Base-by-base conservation (phyloP, 2,329 filamentous ascomycete species). In the Cordyceps farinosa region DNA sequence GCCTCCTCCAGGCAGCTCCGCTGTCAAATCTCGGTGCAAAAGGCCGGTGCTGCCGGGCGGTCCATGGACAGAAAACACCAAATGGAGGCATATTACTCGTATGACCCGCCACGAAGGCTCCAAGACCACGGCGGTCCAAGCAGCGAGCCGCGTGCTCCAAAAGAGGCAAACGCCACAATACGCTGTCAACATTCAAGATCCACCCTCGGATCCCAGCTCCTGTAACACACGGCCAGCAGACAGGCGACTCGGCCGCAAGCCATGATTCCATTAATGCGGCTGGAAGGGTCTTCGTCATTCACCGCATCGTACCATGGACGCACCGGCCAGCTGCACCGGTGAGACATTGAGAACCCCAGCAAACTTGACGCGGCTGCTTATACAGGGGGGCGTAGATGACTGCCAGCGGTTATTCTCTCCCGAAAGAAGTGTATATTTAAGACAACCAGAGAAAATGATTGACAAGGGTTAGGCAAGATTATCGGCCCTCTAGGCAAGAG, bases 141-240 rank as follows among this genome's bases (percentile, higher is more conserved):
- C 56, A 59, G 34, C 56, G 47, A 60, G 57, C 57, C 57, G 34
- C 57, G 47, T 40, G 47, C 22, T 34, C 54, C 36, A 36, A 47
- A 47, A 47, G 42, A 57, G 42, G 42, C 54, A 57, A 57, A 47
- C 42, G 54, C 54, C 54, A 57, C 54, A 11, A 29, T 57, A 42
- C 54, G 54, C 34, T 59, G 56, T 50, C 56, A 50, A 59, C 27
- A 17, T 29, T n/a, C 22, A 11, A 29, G 53, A 50, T 50, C 56
- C 44, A 50, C 56, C 34, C 11, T 38, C 22, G n/a, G 22, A 22
- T 22, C 22, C 22, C 22, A 22, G 22, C 22, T 22, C 22, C 22
- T 22, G 22, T 10, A 29, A 47, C 17, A 9, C 17, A 57, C 27
- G 34, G 11, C 27, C 38, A 54, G 22, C 34, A 6, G 8, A 11